Conservation (phyloP, 2,329 filamentous ascomycete species). For the Penicillium brasilianum region DNA sequence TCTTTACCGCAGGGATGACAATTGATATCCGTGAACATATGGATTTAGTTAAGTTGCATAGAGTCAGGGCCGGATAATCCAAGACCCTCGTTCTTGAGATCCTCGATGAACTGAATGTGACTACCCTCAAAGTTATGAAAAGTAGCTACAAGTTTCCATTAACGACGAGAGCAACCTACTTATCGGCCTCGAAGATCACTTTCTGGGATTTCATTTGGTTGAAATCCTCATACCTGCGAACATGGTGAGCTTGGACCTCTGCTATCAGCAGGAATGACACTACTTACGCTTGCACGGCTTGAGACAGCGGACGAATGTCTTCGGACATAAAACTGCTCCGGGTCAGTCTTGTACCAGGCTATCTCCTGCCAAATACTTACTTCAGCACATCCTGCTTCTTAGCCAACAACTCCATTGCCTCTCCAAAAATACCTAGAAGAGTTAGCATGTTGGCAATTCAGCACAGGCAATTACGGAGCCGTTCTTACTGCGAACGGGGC, state of each 20-base stretch:
- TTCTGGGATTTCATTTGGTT: slow-evolving; percentile 71
- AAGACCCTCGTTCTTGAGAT: background rate
- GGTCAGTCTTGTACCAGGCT: slow-evolving; percentile 23
- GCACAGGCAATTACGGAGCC: background rate
- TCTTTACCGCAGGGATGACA: too few relatives aligned
- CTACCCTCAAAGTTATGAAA: too few relatives aligned
- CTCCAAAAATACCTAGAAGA: slow-evolving; percentile 59
- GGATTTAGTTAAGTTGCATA: background rate
- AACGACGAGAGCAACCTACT: slow-evolving; percentile 43
- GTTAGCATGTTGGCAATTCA: slow-evolving; percentile 2
- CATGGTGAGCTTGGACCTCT: background rate
- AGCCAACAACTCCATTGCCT: slow-evolving; percentile 66
- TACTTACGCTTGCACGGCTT: slow-evolving; percentile 61
- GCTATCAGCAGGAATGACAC: background rate
- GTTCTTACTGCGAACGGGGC: slow-evolving; percentile 60
- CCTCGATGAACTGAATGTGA: too few relatives aligned
- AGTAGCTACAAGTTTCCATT: too few relatives aligned
- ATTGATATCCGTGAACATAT: too few relatives aligned
- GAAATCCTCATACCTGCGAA: slow-evolving; percentile 65
- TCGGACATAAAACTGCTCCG: slow-evolving; percentile 71
- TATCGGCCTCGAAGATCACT: slow-evolving; percentile 63
- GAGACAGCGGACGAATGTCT: slow-evolving; percentile 69
- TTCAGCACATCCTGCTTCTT: slow-evolving; percentile 67
- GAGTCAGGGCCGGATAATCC: background rate
- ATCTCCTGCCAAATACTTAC: slow-evolving; percentile 49